These are phyloP conservation scores for Leptographium galeiforme DNA, from an alignment of 2,329 filamentous ascomycete species.

Conservation along the genomic window DNA sequence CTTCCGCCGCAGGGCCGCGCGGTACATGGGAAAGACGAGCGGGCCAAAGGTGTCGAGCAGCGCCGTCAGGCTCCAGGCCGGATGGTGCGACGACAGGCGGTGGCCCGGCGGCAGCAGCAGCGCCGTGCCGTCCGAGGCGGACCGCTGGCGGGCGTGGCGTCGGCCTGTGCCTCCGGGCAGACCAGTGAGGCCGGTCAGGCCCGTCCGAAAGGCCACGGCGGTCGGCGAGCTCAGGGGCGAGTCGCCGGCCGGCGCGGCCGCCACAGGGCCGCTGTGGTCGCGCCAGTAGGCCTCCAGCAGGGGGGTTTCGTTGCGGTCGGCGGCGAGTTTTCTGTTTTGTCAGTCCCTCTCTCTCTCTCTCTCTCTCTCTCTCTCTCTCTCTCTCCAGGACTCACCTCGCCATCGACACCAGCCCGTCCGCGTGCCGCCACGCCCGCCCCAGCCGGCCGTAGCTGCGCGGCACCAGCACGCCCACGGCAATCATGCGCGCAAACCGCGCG, in stretches of 20 bases:
- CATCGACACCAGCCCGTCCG: constrained; percentile 59
- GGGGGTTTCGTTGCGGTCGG: constrained; percentile 47
- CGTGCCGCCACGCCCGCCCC: constrained; percentile 82
- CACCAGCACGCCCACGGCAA: constrained; percentile 80
- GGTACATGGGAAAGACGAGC: constrained; percentile 79
- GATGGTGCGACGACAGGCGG: constrained; percentile 64
- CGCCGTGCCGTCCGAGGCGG: constrained; percentile 47
- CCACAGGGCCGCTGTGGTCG: constrained; percentile 26
- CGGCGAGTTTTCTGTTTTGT: constrained; percentile 42
- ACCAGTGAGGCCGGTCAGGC: no score
- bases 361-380: no score
- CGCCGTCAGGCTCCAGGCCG: constrained; percentile 66
- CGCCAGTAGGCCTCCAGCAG: constrained; percentile 74
- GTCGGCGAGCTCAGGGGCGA: constrained; percentile 39
- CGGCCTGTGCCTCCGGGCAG: no score
- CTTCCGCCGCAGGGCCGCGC: constrained; percentile 74
- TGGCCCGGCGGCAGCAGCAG: constrained; percentile 47
- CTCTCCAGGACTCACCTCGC: constrained; percentile 59
- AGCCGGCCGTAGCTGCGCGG: constrained; percentile 73
- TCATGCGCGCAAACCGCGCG: constrained; percentile 79
- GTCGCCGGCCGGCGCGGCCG: constrained; percentile 22
- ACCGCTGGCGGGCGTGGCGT: constrained; percentile 40
- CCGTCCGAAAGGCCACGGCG: constrained; percentile 22
- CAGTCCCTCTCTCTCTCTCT: not conserved
- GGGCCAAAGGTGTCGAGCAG: constrained; percentile 79